Evolutionary conservation across 2,329 filamentous ascomycete species (phyloP), one percentile per base, ranked within the genome.

Genomic region (Fusarium sp.): DNA sequence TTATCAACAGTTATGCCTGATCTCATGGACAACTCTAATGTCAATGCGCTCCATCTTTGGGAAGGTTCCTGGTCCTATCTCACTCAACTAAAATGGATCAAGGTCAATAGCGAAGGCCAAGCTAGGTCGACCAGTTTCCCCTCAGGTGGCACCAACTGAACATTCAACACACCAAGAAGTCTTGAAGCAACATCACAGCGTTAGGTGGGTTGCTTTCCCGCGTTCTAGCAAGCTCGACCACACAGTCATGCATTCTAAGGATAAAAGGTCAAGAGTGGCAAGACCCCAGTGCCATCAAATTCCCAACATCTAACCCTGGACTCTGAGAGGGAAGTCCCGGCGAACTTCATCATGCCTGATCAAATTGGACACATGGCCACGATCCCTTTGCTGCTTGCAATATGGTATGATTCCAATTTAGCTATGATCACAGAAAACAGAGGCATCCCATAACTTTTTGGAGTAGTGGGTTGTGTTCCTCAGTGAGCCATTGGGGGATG

Each of bases 41-140:
- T 92, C 50, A 79, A 84, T 58, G 84, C 87, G 68, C 79, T 98
- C 39, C 85, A 88, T 66, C 83, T 84, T 21, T 98, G 94, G 93
- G 91, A 93, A 67, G 91, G 92, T 6, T 87, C 91, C 25, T 98
- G 95, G 95, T 85, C 91, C 11, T 90, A 91, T 72, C 84, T 97
- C 65, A 88, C 89, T 33, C 90, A 86, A 11, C 77, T 97, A 69
- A 88, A 89, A 61, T 98, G 94, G 85, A 84, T 93, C 63, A 89
- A 93, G 63, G 82, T 97, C 56, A 86, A 86, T 6, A 88, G 85
- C 57, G 83, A 86, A 29, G 93, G 93, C 6, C 81, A 78, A 14
- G 84, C 89, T 65, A 86, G 88, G 72, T 81, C 88, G n/a, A 91
- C 91, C 23, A 90, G 84, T 63, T 97, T 97, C 75, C 95, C 94